Evolutionary conservation across 2,329 filamentous ascomycete species (phyloP).

Genomic region (Fusarium ramigenum): DNA sequence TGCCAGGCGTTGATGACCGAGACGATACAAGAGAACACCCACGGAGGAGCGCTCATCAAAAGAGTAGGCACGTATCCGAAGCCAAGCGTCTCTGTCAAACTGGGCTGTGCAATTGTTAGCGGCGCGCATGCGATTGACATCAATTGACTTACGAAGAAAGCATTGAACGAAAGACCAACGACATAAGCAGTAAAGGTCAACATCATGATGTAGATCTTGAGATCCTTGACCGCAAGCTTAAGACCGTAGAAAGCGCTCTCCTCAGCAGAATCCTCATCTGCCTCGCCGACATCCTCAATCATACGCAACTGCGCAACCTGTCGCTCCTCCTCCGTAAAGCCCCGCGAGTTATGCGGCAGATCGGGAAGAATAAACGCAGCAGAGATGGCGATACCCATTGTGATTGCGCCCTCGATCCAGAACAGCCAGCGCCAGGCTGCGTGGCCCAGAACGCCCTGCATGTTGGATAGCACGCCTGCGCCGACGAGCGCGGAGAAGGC

Average conservation of each 20-base stretch:
- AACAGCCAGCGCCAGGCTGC: conserved; percentile 71
- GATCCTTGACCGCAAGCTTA: conserved; percentile 67
- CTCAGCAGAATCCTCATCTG: conserved; percentile 60
- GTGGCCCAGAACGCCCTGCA: conserved; percentile 64
- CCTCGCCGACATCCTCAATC: conserved; percentile 66
- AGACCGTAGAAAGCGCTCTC: conserved; percentile 63
- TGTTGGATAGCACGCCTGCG: conserved; percentile 66
- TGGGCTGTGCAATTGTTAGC: conserved; percentile 45
- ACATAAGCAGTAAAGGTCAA: conserved; percentile 69
- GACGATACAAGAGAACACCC: conserved; percentile 67
- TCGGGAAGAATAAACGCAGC: conserved; percentile 63
- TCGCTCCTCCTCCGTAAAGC: conserved; percentile 68
- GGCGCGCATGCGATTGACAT: background rate
- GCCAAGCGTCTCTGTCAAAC: conserved; percentile 62
- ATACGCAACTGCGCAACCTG: conserved; percentile 64
- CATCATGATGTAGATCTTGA: conserved; percentile 72
- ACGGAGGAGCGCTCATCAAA: conserved; percentile 66
- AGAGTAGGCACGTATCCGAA: conserved; percentile 63
- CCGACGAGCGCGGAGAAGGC: conserved; percentile 68
- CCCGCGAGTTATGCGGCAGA: conserved; percentile 63
- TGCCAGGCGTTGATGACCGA: conserved; percentile 65
- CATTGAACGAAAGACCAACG: conserved; percentile 66
- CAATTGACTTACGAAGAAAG: conserved; percentile 56
- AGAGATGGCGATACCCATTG: conserved; percentile 58
- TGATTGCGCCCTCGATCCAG: conserved; percentile 65